These are phyloP conservation scores for Scenedesmus sp. DNA, from an alignment of 163 green algal genomes.

Conservation along the genomic window DNA sequence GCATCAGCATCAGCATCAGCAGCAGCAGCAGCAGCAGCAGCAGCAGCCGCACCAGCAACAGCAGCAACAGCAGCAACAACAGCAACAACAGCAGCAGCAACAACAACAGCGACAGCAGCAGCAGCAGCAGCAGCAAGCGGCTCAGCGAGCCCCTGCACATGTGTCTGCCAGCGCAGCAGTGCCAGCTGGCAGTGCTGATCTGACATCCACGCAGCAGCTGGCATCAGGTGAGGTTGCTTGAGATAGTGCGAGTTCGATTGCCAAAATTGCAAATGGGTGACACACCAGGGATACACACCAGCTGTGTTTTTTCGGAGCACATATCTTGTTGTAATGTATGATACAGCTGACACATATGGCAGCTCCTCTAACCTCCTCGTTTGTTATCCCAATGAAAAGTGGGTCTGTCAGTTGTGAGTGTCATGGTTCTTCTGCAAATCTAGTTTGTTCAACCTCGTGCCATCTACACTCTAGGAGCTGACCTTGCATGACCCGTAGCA, in stretches of 20 bases:
- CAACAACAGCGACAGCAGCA: constrained; percentile 20
- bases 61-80: neutral
- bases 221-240: neutral
- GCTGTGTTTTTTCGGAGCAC: too few species aligned
- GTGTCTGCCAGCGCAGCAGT: neutral
- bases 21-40: neutral
- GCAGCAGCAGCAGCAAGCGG: neutral
- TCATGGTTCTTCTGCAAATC: too few species aligned
- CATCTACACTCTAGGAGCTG: too few species aligned
- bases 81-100: constrained; percentile 21
- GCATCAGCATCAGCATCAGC: neutral
- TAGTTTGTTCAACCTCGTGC: too few species aligned
- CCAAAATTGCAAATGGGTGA: too few species aligned
- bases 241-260: neutral
- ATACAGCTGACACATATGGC: too few species aligned
- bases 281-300: too few species aligned
- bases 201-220: neutral
- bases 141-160: neutral
- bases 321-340: too few species aligned
- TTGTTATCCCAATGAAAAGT: too few species aligned
- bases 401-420: too few species aligned
- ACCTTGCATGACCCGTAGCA: too few species aligned
- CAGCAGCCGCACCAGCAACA: constrained; percentile 9
- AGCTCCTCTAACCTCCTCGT: too few species aligned
- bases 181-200: neutral